These are phyloP conservation scores for Fusarium vanettenii DNA, from an alignment of 2,329 filamentous ascomycete genomes.

Conservation along the genomic window DNA sequence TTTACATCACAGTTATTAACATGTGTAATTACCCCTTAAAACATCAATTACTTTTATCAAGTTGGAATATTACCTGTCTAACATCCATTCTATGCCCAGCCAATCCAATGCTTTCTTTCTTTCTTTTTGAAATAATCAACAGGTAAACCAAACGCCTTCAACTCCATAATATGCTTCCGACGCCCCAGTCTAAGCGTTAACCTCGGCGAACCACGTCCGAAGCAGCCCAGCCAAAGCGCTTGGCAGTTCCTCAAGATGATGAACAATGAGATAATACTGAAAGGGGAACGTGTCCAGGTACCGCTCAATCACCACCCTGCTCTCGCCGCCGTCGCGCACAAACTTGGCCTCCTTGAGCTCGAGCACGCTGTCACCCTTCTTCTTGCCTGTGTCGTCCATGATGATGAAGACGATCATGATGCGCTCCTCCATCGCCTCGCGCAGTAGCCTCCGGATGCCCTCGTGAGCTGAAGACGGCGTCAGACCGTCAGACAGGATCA, in stretches of 20 bases:
- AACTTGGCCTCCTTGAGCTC: conserved; percentile 92
- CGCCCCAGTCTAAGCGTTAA: conserved; percentile 55
- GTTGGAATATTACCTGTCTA: conserved; percentile 3
- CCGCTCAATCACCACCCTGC: conserved; percentile 83
- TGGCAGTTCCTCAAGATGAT: conserved; percentile 91
- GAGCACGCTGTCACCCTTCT: conserved; percentile 76
- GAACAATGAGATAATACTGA: conserved; percentile 94
- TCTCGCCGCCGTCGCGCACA: conserved; percentile 71
- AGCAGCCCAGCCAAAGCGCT: conserved; percentile 87
- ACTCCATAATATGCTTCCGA: conserved; percentile 26
- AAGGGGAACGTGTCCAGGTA: conserved; percentile 98
- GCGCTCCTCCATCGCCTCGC: conserved; percentile 89
- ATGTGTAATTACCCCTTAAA: neutral
- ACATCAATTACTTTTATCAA: neutral
- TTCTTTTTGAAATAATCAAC: conserved; percentile 1
- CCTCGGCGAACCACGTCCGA: conserved; percentile 93
- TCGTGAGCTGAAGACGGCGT: conserved; percentile 87
- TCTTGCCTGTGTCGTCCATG: conserved; percentile 74
- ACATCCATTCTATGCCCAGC: neutral
- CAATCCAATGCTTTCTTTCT: neutral
- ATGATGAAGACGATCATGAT: conserved; percentile 99
- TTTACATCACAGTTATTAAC: neutral
- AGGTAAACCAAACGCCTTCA: conserved; percentile 1
- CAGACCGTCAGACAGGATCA: conserved; percentile 94
- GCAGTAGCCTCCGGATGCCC: conserved; percentile 81